A percentile compares a stretch with the other conserved stretches of the same genome.
Conservation (phyloP, 495 filamentous ascomycete species). For the Margaritispora aquatica region DNA sequence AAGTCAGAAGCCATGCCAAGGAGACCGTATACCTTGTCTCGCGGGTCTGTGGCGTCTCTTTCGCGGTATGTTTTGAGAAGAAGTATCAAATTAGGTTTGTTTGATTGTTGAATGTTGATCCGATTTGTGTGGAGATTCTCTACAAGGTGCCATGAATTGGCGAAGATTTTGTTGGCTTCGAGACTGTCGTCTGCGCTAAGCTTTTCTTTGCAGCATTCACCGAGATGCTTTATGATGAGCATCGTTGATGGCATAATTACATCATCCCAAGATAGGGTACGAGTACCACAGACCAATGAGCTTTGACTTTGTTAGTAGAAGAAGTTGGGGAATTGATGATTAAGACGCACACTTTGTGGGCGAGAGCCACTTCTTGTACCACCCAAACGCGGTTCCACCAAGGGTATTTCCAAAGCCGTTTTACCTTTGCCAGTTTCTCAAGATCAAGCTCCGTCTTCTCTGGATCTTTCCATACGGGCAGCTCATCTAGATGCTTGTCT, state of each 20-base stretch:
- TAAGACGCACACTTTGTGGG: neutral
- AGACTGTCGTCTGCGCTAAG: neutral
- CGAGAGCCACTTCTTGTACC: neutral
- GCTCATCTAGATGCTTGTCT: neutral
- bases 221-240: neutral
- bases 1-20: conserved; percentile 18
- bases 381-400: conserved; percentile 2
- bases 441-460: neutral
- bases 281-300: neutral
- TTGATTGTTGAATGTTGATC: neutral
- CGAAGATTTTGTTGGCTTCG: neutral
- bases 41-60: conserved; percentile 13
- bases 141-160: neutral
- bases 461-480: neutral
- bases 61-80: neutral
- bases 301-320: neutral
- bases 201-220: neutral
- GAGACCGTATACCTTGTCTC: conserved; percentile 23
- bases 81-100: neutral
- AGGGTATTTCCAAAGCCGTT: neutral
- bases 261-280: neutral
- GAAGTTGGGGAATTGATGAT: neutral
- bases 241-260: neutral
- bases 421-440: neutral
- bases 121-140: neutral